A percentile compares a stretch with the other conserved stretches of the same genome.
These are phyloP conservation scores for Fusarium sarcochroum DNA, from an alignment of 2,329 filamentous ascomycete species.

Conservation along the genomic window DNA sequence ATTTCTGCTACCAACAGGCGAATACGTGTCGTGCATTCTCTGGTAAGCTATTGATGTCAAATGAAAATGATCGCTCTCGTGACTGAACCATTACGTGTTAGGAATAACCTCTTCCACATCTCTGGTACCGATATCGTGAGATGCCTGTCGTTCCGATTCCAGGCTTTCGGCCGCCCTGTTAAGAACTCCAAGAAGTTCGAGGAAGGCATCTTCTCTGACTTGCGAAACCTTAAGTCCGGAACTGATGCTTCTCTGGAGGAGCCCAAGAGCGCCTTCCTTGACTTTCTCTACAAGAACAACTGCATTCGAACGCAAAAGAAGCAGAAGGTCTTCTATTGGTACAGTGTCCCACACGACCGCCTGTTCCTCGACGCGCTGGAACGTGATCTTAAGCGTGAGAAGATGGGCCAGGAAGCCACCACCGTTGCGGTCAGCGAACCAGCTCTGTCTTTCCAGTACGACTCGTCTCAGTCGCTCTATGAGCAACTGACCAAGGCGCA, in stretches of 20 bases:
- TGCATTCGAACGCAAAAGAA: conserved; percentile 99
- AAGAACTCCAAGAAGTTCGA: conserved; percentile 99
- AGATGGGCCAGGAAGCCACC: conserved; percentile 98
- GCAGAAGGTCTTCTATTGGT: conserved; percentile 99
- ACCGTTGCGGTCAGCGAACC: conserved; percentile 98
- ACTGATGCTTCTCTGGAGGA: conserved; percentile 98
- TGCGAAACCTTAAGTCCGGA: conserved; percentile 97
- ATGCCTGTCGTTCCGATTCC: conserved; percentile 97
- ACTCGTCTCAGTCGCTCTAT: conserved; percentile 98
- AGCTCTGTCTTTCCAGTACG: conserved; percentile 97
- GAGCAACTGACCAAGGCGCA: conserved; percentile 99
- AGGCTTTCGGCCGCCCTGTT: conserved; percentile 96
- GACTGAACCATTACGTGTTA: conserved; percentile 24
- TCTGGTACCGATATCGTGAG: conserved; percentile 98
- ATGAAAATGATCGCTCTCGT: background rate
- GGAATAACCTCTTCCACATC: conserved; percentile 98
- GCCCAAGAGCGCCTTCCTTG: conserved; percentile 97
- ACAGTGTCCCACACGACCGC: conserved; percentile 97
- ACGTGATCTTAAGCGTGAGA: conserved; percentile 97
- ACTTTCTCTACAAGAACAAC: conserved; percentile 99
- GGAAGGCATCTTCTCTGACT: conserved; percentile 98
- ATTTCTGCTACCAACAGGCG: conserved; percentile 94
- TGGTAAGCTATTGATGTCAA: conserved; percentile 65
- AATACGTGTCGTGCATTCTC: conserved; percentile 98
- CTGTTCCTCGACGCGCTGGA: conserved; percentile 98